A percentile compares a stretch with the other conserved stretches of the same genome.
These are phyloP conservation scores for Huntiella decipiens DNA, from an alignment of 2,329 filamentous ascomycete species.

Conservation along the genomic window DNA sequence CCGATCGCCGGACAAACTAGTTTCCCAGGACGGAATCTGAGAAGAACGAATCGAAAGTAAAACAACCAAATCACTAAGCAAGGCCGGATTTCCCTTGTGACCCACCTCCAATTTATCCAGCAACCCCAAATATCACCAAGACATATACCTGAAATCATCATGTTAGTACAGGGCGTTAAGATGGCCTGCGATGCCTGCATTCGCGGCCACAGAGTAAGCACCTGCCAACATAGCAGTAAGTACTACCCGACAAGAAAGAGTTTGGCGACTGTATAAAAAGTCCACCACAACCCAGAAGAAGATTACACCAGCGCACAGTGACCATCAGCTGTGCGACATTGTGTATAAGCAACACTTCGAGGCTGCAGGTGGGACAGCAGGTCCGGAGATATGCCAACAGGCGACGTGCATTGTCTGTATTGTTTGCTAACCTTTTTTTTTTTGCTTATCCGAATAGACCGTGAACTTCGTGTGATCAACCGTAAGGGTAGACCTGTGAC, in stretches of 20 bases:
- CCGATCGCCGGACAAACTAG: no score
- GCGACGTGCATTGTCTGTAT: no score
- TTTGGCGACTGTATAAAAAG: no score
- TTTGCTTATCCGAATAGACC: constrained; percentile 1
- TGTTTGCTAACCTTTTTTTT: no score
- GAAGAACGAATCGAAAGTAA: no score
- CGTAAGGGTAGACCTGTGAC: constrained; percentile 87
- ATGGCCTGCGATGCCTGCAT: constrained; percentile 97
- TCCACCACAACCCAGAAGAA: no score
- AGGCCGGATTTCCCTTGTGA: background rate
- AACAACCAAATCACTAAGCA: background rate
- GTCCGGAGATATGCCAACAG: no score
- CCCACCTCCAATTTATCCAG: background rate
- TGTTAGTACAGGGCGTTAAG: constrained; percentile 91
- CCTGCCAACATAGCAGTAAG: constrained; percentile 89
- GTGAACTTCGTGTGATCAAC: constrained; percentile 10
- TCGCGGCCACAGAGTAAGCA: constrained; percentile 95
- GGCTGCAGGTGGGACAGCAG: no score
- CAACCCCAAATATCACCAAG: background rate
- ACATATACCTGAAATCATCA: constrained; percentile 20
- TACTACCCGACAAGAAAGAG: constrained; percentile 13
- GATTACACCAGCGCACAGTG: no score
- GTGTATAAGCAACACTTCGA: no score
- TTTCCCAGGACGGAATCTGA: no score
- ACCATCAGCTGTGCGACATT: no score